Evolutionary conservation across 768 basidiomycete species (phyloP), one percentile per base, ranked within the genome.

Genomic region (Boletus vermiculosoides): DNA sequence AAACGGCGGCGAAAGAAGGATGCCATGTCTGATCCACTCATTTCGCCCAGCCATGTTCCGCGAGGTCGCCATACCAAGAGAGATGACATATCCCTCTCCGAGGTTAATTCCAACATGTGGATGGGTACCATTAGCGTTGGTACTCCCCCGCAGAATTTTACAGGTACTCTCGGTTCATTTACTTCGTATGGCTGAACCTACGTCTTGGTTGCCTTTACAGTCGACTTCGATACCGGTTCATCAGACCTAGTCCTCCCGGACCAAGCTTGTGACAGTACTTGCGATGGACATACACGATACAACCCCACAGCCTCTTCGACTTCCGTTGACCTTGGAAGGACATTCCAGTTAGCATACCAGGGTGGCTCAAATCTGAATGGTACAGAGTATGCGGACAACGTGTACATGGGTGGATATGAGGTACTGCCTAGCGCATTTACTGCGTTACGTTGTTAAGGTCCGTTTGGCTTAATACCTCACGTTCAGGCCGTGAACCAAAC

Each of bases 161-260:
- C 70, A 59, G 81, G 78, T 80, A 60, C 62, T 45, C 16, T 50
- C 4, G 7, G 8, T 9, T 16, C 30, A n/a, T 55, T 49, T 23
- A 12, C 28, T 53, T 45, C n/a, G 28, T 33, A 34, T 41, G 45
- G 15, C n/a, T 52, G 36, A 41, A 54, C 22, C 9, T 34, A 40
- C 18, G 2, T 23, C 33, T 41, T 30, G 30, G 16, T 22, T n/a
- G 6, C 40, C 41, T 41, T 46, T 55, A n/a, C 55, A 78, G 79
- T 83, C 42, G 79, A 80, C 62, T 80, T 82, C 55, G 82, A 82
- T 61, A 82, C 80, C 18, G 80, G 82, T 28, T 81, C 79, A 42
- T 71, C 77, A 45, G 83, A 84, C 66, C 66, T 81, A 10, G 73
- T 84, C 63, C 61, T 80, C 31, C 76, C 78, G 10, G 57, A 58